Base-by-base conservation (phyloP, 73 alveolate genomes). In the Effrenium voratum region DNA sequence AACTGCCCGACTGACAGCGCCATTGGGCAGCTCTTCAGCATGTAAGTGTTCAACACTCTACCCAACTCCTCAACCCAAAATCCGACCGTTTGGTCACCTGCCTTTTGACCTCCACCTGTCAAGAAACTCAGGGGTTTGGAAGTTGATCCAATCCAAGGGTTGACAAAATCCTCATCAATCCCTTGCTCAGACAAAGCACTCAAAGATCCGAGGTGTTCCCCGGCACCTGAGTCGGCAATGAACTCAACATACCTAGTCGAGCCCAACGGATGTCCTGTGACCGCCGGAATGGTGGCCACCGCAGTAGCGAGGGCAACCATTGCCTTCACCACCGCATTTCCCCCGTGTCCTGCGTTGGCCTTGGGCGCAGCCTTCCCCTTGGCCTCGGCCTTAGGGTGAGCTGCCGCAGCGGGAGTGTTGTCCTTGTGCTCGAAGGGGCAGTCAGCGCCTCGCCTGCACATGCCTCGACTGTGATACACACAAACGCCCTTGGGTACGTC, bases 401-500 rank as follows among this genome's bases (percentile, higher is more conserved):
- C 38, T 49, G 47, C 30, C 28, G 66, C 30, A 10, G 94, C 43
- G 19, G 82, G 45, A 19, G 60, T 36, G 1, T 28, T 6, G 5
- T 46, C 40, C 32, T 46, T 59, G 28, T 90, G 97, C 40, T 43
- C 5, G 87, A 45, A 90, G 0, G 97, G 97, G 44, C 97, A 90
- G 36, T 45, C 34, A 34, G 59, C 87, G 2, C 86, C 86, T 16
- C 97, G 30, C 24, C n/a, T 66, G 44, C 87, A 90, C 45, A 19
- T 43, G 32, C 66, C 87, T 16, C 52, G n/a, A 2, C 46, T 57
- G 75, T 19, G 47, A 41, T 36, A 66, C 34, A 90, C n/a, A 28
- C 97, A 90, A 8, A 30, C 77, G 32, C 76, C 12, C 47, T 55
- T 0, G 87, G 50, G 2, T 34, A 24, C 49, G 59, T 73, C 24